phyloP scores from a whole-genome alignment of 495 filamentous ascomycete genomes.

The Xanthoparmelia taractica region DNA sequence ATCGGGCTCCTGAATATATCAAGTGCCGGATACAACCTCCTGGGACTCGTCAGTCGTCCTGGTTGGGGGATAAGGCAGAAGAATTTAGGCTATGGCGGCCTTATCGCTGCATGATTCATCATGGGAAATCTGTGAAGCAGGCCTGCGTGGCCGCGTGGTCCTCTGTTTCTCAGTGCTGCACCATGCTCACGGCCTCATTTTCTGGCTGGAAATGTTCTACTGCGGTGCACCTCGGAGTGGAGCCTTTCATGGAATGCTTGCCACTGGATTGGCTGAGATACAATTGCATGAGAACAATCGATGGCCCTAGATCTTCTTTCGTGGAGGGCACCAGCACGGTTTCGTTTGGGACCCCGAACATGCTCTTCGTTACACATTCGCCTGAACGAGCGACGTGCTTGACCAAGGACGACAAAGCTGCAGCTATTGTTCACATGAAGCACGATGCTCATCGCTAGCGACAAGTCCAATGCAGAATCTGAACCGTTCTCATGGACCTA shows the following conservation, averaged over 20 bases:
- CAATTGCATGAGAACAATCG: conserved; percentile 35
- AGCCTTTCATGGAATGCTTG: conserved; percentile 58
- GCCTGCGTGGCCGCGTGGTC: conserved; percentile 47
- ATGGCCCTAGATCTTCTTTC: conserved; percentile 37
- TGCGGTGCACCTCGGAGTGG: conserved; percentile 55
- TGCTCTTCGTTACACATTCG: conserved; percentile 42
- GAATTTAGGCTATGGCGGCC: conserved; percentile 41
- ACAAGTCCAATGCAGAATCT: conserved; percentile 32
- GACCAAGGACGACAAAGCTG: conserved; percentile 31
- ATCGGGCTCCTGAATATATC: conserved; percentile 36
- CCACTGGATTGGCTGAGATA: conserved; percentile 42
- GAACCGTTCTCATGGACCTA: conserved; percentile 41
- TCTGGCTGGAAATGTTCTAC: conserved; percentile 50
- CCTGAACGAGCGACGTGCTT: conserved; percentile 37
- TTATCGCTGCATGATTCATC: conserved; percentile 36
- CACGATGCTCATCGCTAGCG: conserved; percentile 37
- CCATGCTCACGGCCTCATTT: conserved; percentile 36
- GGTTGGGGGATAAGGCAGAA: conserved; percentile 47
- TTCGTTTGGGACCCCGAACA: conserved; percentile 34
- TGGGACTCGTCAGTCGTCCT: conserved; percentile 27
- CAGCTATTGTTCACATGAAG: conserved; percentile 35
- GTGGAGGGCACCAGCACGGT: conserved; percentile 34
- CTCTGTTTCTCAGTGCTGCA: conserved; percentile 46
- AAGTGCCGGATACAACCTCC: conserved; percentile 27
- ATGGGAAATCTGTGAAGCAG: conserved; percentile 40